These are phyloP conservation scores for Pyrenophora tritici-repentis DNA, from an alignment of 2,329 filamentous ascomycete genomes.

Conservation along the genomic window DNA sequence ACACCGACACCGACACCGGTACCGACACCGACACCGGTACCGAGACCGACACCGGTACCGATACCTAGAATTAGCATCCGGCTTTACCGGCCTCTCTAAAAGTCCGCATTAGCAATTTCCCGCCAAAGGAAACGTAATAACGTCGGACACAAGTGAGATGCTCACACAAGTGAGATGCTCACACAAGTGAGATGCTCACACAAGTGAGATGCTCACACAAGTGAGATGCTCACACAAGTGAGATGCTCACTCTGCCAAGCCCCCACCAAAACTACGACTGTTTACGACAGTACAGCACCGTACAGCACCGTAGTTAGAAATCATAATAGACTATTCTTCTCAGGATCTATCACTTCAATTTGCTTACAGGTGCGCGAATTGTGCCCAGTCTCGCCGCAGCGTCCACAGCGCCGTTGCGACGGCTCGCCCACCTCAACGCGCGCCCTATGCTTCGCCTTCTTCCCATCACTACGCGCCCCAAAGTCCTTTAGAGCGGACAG, in stretches of 20 bases:
- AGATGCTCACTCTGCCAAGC: neutral
- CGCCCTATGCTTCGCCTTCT: constrained; percentile 8
- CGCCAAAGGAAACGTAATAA: too few relatives aligned
- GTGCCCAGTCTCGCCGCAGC: neutral
- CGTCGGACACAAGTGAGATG: too few relatives aligned
- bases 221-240: neutral
- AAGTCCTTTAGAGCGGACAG: constrained; percentile 16
- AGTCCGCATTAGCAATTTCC: too few relatives aligned
- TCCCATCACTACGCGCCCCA: neutral
- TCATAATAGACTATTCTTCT: constrained; percentile 3
- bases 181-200: neutral
- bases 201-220: too few relatives aligned
- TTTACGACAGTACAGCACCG: neutral
- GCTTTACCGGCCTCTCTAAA: too few relatives aligned
- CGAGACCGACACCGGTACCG: too few relatives aligned
- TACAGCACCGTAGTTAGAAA: neutral
- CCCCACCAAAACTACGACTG: neutral
- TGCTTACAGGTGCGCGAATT: constrained; percentile 1
- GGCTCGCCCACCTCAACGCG: neutral
- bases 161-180: neutral
- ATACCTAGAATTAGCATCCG: too few relatives aligned
- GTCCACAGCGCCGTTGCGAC: neutral
- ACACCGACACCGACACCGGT: too few relatives aligned
- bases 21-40: too few relatives aligned
- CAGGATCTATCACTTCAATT: neutral